Conservation (phyloP, 345 rosid species). For the Euphorbia tirucalli region DNA sequence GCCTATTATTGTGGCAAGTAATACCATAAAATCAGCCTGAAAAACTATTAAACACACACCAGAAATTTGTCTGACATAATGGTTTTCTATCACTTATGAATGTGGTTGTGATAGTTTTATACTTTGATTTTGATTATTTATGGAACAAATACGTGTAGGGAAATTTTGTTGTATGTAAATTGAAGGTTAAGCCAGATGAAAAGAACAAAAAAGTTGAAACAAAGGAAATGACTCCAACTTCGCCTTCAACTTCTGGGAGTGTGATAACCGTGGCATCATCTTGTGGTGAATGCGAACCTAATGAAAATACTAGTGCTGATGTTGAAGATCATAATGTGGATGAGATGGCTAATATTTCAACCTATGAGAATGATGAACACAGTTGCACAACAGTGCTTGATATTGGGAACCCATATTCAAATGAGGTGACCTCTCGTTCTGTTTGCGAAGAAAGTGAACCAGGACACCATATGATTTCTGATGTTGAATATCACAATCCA, state of each 20-base stretch:
- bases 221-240: not conserved
- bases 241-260: not conserved
- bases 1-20: too few relatives aligned
- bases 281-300: slow-evolving; percentile 2
- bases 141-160: slow-evolving; percentile 20
- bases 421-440: not conserved
- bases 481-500: not conserved
- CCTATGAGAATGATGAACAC: not conserved
- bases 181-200: slow-evolving; percentile 22
- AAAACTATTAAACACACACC: not conserved
- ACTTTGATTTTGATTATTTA: slow-evolving; percentile 2
- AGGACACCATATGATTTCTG: not conserved
- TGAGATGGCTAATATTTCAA: not conserved
- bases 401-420: not conserved
- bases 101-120: not conserved
- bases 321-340: not conserved
- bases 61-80: not conserved
- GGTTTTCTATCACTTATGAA: not conserved
- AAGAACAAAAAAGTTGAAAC: not conserved
- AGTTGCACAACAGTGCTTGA: not conserved
- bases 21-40: not conserved
- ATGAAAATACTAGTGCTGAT: not conserved
- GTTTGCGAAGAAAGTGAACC: not conserved
- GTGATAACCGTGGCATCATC: not conserved
- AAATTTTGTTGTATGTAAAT: slow-evolving; percentile 29